A percentile compares a stretch with the other conserved stretches of the same genome.
Evolutionary conservation across 495 filamentous ascomycete species (phyloP).

Genomic region (Hypomontagnella submonticulosa): DNA sequence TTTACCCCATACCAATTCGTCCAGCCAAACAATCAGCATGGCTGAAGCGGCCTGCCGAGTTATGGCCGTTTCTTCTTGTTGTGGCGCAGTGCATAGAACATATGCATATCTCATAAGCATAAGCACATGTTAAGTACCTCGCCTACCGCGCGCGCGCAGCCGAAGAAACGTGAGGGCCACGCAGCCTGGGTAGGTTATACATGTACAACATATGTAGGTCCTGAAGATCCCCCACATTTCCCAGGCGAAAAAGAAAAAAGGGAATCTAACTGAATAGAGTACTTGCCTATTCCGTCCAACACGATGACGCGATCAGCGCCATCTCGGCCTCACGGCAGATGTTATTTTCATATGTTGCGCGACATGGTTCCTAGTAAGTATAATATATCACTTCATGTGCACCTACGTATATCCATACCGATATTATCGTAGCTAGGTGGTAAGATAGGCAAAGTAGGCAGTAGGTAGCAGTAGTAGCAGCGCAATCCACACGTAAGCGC

Average conservation of each 20-base stretch:
- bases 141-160: not conserved
- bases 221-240: slow-evolving; percentile 35
- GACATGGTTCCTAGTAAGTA: too few species aligned
- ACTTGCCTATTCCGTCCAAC: slow-evolving; percentile 22
- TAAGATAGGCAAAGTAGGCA: too few species aligned
- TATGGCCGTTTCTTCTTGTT: slow-evolving; percentile 2
- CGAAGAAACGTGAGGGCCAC: slow-evolving; percentile 25
- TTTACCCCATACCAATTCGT: too few species aligned
- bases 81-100: slow-evolving; percentile 22
- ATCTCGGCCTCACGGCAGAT: not conserved
- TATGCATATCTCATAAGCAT: not conserved
- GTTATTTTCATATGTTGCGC: not conserved
- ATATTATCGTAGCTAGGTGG: too few species aligned
- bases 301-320: not conserved
- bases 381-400: too few species aligned
- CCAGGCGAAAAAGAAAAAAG: slow-evolving; percentile 4
- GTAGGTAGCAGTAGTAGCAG: too few species aligned
- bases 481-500: too few species aligned
- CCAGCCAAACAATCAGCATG: not conserved
- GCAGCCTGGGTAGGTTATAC: slow-evolving; percentile 2
- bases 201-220: not conserved
- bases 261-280: slow-evolving; percentile 1
- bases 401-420: too few species aligned
- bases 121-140: slow-evolving; percentile 24
- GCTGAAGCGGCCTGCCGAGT: not conserved